Conservation (phyloP, 495 filamentous ascomycete species). For the Penicillium fimorum region DNA sequence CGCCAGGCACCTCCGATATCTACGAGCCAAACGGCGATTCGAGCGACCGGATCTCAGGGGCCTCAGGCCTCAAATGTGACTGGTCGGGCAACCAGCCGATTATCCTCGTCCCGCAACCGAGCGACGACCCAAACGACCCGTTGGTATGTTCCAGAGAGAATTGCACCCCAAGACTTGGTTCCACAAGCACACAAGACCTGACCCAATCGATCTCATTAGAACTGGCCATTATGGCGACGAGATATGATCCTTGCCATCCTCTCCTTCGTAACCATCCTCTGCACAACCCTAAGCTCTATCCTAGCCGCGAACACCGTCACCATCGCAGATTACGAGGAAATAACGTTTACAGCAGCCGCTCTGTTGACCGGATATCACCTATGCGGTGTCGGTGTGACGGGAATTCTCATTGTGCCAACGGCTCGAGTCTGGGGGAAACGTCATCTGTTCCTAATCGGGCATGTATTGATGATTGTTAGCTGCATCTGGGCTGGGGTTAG, state of each 20-base stretch:
- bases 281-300: conserved; percentile 75
- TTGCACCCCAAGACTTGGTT: background rate
- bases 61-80: conserved; percentile 67
- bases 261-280: conserved; percentile 76
- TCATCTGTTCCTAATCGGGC: conserved; percentile 81
- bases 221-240: conserved; percentile 87
- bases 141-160: conserved; percentile 43
- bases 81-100: conserved; percentile 62
- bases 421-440: conserved; percentile 92
- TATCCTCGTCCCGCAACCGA: conserved; percentile 77
- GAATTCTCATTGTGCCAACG: conserved; percentile 79
- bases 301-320: conserved; percentile 84
- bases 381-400: conserved; percentile 76
- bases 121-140: conserved; percentile 78
- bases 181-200: conserved; percentile 6
- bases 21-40: conserved; percentile 54
- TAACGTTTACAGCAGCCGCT: conserved; percentile 67
- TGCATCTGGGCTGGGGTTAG: conserved; percentile 77
- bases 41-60: conserved; percentile 31
- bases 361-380: conserved; percentile 86
- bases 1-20: conserved; percentile 63
- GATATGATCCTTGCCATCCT: conserved; percentile 77
- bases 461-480: conserved; percentile 67
- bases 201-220: conserved; percentile 45
- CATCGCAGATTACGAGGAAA: conserved; percentile 57